Conservation (phyloP, 192 early-diverging fungal genomes). For the Linnemannia exigua region DNA sequence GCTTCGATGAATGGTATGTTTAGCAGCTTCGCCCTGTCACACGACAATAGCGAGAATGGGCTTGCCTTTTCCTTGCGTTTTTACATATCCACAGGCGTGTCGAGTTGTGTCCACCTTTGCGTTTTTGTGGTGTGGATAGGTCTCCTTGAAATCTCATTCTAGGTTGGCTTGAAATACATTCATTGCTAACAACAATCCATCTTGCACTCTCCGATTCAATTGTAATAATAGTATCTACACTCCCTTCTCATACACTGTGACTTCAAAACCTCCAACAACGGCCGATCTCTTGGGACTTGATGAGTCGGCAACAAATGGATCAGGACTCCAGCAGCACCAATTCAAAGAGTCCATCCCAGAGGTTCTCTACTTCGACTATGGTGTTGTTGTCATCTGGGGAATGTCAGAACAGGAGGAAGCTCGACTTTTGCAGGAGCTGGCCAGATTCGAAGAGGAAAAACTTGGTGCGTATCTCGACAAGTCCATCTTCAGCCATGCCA, state of each 20-base stretch:
- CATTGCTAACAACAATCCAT: neutral
- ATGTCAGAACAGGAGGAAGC: constrained; percentile 89
- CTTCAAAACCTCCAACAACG: constrained; percentile 61
- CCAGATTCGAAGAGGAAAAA: constrained; percentile 82
- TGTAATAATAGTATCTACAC: constrained; percentile 63
- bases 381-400: constrained; percentile 97
- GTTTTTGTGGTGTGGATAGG: neutral
- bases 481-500: neutral
- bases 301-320: constrained; percentile 31
- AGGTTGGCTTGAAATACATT: neutral
- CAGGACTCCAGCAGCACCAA: constrained; percentile 26
- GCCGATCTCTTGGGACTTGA: constrained; percentile 56
- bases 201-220: neutral
- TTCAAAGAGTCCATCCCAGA: constrained; percentile 64
- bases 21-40: neutral
- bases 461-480: constrained; percentile 51
- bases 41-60: neutral
- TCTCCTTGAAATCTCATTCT: constrained; percentile 10
- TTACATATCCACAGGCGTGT: neutral
- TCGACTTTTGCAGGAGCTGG: constrained; percentile 78
- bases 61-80: neutral
- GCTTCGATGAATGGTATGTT: constrained; percentile 85
- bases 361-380: constrained; percentile 93
- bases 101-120: neutral
- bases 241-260: constrained; percentile 62